These are phyloP conservation scores for Benincasa hispida DNA, from an alignment of 306 rosid species.

Conservation along the genomic window DNA sequence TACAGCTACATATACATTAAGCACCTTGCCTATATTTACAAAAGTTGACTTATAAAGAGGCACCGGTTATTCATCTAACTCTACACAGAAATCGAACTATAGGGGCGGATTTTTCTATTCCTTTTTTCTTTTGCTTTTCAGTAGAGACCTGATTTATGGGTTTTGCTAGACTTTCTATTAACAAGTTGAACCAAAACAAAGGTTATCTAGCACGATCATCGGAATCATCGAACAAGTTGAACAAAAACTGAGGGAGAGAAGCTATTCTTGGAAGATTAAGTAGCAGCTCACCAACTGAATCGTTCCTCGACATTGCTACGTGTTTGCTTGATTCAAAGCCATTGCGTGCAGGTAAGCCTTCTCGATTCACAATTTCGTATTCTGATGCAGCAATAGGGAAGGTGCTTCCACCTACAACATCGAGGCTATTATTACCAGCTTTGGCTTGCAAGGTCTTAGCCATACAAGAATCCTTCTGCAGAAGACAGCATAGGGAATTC, in stretches of 20 bases:
- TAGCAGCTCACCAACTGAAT: conserved; percentile 64
- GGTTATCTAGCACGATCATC: conserved; percentile 22
- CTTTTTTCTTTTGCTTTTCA: not conserved
- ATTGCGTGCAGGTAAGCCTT: not conserved
- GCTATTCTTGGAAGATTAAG: conserved; percentile 70
- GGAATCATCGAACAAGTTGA: conserved; percentile 54
- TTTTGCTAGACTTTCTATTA: not conserved
- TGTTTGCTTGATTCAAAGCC: conserved; percentile 27
- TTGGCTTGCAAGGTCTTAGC: conserved; percentile 18
- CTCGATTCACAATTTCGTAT: conserved; percentile 16
- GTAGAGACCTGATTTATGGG: not conserved
- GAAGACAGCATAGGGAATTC: conserved; percentile 67
- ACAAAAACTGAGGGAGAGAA: conserved; percentile 59
- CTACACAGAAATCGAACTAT: not conserved
- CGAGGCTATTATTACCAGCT: conserved; percentile 10
- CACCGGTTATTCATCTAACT: not conserved
- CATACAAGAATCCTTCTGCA: conserved; percentile 52
- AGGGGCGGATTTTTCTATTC: not conserved
- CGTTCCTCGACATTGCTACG: conserved; percentile 61
- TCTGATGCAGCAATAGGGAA: not conserved
- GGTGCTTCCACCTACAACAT: conserved; percentile 8
- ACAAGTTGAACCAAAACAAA: not conserved
- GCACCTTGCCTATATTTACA: not conserved
- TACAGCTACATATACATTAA: not conserved
- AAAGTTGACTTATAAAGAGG: not conserved